Evolutionary conservation across 2,329 filamentous ascomycete species (phyloP), one percentile per base, ranked within the genome.

Genomic region (Fusarium sp.): DNA sequence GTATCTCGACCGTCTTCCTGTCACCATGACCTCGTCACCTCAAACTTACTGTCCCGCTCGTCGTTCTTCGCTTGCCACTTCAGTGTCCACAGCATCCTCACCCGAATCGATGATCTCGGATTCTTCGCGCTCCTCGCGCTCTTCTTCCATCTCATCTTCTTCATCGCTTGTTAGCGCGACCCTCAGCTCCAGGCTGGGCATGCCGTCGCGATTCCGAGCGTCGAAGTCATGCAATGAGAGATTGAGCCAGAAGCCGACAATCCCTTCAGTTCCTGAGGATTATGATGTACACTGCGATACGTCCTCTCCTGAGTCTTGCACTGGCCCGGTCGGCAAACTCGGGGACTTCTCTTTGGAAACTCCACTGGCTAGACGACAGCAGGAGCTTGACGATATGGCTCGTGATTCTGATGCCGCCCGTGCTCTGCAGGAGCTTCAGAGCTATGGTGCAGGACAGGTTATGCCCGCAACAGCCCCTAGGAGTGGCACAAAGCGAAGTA

Each of bases 101-200:
- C 89, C 89, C 66, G 88, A 91, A 75, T 91, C 89, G 57, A 90
- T 91, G 88, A 80, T 91, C 44, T 90, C 89, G 62, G 89, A 91
- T 75, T 82, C 83, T 59, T 90, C 86, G 61, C 84, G 84, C 65
- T 84, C 87, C 67, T 90, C 88, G 69, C 87, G 88, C 77, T 89
- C 87, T 53, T 90, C 88, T 76, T 90, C 88, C 20, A 87, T 89
- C 79, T 90, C 88, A 59, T 89, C 88, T 75, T 84, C 86, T 73
- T 89, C 87, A 70, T 88, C 86, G 62, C 80, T 87, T 80, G 84
- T 80, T 78, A 86, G 84, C 84, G 88, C 87, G 87, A 88, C 78
- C 80, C 82, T 81, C 86, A 85, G 80, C 78, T 84, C 64, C 58
- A 76, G 75, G 68, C 72, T 79, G 84, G 86, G 87, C 78, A 82